Percentiles rank a stretch among this genome's conserved stretches.
Evolutionary conservation across 1,284 basidiomycete species (phyloP).

Genomic region (Irpex rosettiformis): DNA sequence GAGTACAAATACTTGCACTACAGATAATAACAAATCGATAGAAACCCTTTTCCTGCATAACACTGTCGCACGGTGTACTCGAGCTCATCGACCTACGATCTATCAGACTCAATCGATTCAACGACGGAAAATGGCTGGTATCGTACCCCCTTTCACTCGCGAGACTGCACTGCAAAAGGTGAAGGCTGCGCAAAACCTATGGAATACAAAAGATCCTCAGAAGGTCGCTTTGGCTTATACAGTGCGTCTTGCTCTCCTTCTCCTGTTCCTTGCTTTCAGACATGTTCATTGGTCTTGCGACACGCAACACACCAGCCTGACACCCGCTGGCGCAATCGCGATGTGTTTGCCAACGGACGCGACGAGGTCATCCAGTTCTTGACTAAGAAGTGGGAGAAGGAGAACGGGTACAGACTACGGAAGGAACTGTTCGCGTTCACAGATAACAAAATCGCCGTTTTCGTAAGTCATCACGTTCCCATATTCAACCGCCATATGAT

Average conservation of each 20-base stretch:
- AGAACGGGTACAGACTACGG: constrained; percentile 40
- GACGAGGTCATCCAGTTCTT: constrained; percentile 49
- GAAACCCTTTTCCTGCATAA: too few relatives aligned
- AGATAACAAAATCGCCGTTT: constrained; percentile 57
- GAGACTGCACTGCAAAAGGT: constrained; percentile 33
- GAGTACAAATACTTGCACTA: too few relatives aligned
- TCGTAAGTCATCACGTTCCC: constrained; percentile 27
- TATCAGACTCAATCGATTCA: neutral
- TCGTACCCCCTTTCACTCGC: constrained; percentile 31
- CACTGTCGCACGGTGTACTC: too few relatives aligned
- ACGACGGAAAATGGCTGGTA: constrained; percentile 23
- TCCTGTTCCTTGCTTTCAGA: too few relatives aligned
- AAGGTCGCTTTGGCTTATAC: constrained; percentile 48
- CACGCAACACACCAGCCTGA: too few relatives aligned
- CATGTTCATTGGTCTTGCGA: neutral
- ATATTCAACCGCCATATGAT: neutral
- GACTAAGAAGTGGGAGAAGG: constrained; percentile 52
- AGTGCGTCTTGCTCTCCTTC: constrained; percentile 20
- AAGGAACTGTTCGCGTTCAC: constrained; percentile 59
- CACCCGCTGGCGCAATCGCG: constrained; percentile 59
- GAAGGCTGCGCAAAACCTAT: constrained; percentile 32
- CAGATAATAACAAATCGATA: too few relatives aligned
- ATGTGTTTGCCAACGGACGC: constrained; percentile 46
- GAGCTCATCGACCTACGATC: neutral
- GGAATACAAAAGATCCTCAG: constrained; percentile 31